phyloP scores from a whole-genome alignment of 1,139 yeast species.

The Blastobotrys illinoisensis region DNA sequence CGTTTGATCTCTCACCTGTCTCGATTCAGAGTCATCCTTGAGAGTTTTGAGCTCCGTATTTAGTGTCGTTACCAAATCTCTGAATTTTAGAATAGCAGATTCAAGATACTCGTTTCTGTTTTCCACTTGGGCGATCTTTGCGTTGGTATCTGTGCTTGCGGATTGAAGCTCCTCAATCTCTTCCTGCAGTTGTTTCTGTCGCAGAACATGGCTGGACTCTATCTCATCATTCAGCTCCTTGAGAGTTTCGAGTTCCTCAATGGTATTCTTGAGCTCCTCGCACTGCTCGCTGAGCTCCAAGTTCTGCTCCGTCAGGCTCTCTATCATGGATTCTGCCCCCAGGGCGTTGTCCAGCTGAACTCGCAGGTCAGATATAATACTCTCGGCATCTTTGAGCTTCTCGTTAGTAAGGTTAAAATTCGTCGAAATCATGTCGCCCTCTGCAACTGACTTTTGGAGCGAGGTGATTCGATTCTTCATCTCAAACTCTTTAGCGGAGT shows the following conservation, averaged over 20 bases:
- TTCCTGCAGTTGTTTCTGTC: conserved; percentile 48
- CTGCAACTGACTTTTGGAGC: conserved; percentile 25
- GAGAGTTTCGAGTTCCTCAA: conserved; percentile 55
- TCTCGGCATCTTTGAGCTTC: conserved; percentile 39
- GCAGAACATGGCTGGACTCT: conserved; percentile 51
- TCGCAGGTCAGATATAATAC: conserved; percentile 42
- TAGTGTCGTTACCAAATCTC: conserved; percentile 29
- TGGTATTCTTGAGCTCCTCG: conserved; percentile 36
- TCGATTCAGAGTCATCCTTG: conserved; percentile 14
- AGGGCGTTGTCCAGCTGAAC: conserved; percentile 34
- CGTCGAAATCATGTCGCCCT: conserved; percentile 10
- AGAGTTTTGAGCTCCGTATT: conserved; percentile 28
- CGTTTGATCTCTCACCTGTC: conserved; percentile 19
- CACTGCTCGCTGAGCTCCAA: conserved; percentile 41
- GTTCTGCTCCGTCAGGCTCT: conserved; percentile 52
- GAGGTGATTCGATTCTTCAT: conserved; percentile 37
- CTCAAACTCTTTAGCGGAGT: conserved; percentile 36
- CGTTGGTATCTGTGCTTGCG: conserved; percentile 30
- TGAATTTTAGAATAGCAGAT: conserved; percentile 27
- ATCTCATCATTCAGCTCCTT: conserved; percentile 57
- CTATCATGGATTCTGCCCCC: conserved; percentile 44
- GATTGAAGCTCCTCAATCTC: conserved; percentile 40
- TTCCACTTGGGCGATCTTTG: conserved; percentile 32
- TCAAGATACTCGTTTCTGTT: conserved; percentile 36
- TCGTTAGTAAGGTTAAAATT: conserved; percentile 23